Base-by-base conservation (phyloP, 768 basidiomycete species). In the Russula ochroleuca region DNA sequence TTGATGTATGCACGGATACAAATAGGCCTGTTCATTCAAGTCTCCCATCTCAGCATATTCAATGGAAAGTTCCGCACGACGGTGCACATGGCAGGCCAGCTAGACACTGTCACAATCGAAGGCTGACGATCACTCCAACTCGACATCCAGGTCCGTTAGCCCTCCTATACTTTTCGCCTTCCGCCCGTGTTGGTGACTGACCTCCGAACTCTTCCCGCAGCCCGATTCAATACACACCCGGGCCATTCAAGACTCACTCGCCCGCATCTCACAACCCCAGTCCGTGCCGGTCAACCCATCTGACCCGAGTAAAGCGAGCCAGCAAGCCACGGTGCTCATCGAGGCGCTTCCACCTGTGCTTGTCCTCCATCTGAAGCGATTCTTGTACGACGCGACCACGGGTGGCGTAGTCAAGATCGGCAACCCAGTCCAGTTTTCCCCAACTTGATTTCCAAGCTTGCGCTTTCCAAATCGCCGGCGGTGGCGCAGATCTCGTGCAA, bases 61-160 rank as follows among this genome's bases (percentile, higher is more conserved):
- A n/a, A n/a, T n/a, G n/a, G n/a, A n/a, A n/a, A n/a, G n/a, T n/a
- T n/a, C n/a, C n/a, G n/a, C n/a, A n/a, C n/a, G n/a, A n/a, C n/a
- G n/a, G n/a, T n/a, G n/a, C n/a, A n/a, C n/a, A n/a, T n/a, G n/a
- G n/a, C n/a, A n/a, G n/a, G n/a, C n/a, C n/a, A n/a, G n/a, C n/a
- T n/a, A n/a, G 95, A 98, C 70, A 90, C 88, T 1, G 87, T 91
- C 28, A 83, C 92, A 25, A 81, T 95, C 17, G 95, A 98, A 73
- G 94, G 94, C 56, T 98, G 94, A 86, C 83, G 93, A 63, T 86
- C 89, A 7, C 73, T 99, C 43, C 89, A 93, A 79, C n/a, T n/a
- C n/a, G n/a, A n/a, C n/a, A n/a, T n/a, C n/a, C n/a, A n/a, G n/a
- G n/a, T n/a, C n/a, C n/a, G 90, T 88, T 51, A 45, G 72, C 61